Conservation (phyloP, 306 rosid genomes). For the Lupinus albus region DNA sequence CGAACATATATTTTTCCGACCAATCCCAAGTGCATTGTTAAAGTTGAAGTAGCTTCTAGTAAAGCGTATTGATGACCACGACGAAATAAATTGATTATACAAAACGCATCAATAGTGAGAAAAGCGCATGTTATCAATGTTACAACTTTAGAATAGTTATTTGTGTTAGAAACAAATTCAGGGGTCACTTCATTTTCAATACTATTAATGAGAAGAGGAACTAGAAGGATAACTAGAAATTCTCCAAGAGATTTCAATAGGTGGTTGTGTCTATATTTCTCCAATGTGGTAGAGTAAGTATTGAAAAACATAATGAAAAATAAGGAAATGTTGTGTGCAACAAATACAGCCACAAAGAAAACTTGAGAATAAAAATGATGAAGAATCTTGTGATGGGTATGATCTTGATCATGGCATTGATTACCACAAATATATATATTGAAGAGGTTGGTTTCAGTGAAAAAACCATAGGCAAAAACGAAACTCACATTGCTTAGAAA, state of each 20-base stretch:
- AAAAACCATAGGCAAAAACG: constrained; percentile 1
- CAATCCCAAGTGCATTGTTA: neutral
- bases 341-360: neutral
- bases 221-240: neutral
- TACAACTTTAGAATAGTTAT: no score
- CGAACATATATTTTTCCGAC: no score
- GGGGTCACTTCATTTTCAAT: neutral
- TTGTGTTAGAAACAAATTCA: no score
- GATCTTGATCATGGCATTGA: neutral
- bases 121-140: neutral
- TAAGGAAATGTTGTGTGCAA: neutral
- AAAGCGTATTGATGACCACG: constrained; percentile 18
- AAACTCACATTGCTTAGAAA: neutral
- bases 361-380: neutral
- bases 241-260: constrained; percentile 13
- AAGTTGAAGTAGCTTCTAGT: constrained; percentile 1
- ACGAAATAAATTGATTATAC: neutral
- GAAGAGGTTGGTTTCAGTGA: constrained; percentile 6
- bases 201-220: neutral
- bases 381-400: no score
- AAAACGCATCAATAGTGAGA: neutral
- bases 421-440: neutral
- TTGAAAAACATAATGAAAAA: neutral
- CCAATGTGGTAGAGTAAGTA: neutral
- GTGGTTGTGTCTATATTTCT: neutral